A percentile compares a stretch with the other conserved stretches of the same genome.
Evolutionary conservation across 345 rosid species (phyloP).

Genomic region (Xanthoceras sorbifolium): DNA sequence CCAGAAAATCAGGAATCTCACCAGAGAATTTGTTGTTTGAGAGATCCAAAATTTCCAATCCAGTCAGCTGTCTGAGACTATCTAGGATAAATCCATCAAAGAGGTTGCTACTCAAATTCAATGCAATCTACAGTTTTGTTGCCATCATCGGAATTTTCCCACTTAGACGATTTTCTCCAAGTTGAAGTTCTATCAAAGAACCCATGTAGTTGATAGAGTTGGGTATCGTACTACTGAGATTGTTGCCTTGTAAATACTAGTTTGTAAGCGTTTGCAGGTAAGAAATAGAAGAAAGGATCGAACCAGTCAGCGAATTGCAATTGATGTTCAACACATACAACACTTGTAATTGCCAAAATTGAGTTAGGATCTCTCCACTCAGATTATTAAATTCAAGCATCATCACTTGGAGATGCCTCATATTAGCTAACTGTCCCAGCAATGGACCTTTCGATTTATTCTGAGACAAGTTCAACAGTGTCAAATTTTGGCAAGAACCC

Average conservation of each 20-base stretch:
- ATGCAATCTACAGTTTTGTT: constrained; percentile 53
- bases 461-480: constrained; percentile 58
- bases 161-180: constrained; percentile 56
- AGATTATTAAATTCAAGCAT: constrained; percentile 54
- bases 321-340: constrained; percentile 52
- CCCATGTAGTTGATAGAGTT: constrained; percentile 27
- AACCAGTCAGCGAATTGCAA: constrained; percentile 58
- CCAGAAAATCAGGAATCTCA: constrained; percentile 39
- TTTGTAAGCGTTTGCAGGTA: constrained; percentile 34
- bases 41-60: constrained; percentile 74
- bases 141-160: constrained; percentile 71
- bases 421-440: constrained; percentile 44
- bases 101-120: constrained; percentile 73
- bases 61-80: constrained; percentile 31
- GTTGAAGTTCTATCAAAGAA: constrained; percentile 66
- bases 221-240: constrained; percentile 63
- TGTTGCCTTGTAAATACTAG: constrained; percentile 59
- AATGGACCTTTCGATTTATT: constrained; percentile 49
- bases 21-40: constrained; percentile 64
- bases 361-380: constrained; percentile 51
- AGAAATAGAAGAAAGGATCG: constrained; percentile 57
- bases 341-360: constrained; percentile 25
- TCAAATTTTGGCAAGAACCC: constrained; percentile 45
- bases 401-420: constrained; percentile 55
- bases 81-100: constrained; percentile 53